phyloP scores from a whole-genome alignment of 2,329 filamentous ascomycete genomes.

The Neocucurbitaria cava region DNA sequence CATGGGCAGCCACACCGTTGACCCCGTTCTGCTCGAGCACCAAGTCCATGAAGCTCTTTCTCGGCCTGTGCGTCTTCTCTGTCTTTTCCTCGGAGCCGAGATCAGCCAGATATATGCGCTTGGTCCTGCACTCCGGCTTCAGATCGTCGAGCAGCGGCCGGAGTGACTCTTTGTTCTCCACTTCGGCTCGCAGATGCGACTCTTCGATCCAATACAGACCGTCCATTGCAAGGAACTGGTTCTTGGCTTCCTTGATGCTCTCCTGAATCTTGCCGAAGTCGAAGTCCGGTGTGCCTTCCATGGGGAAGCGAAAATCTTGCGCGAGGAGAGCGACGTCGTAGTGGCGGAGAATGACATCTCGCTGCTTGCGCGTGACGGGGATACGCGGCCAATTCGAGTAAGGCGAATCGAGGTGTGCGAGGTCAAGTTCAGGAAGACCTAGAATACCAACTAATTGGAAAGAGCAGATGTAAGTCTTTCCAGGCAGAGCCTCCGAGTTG shows the following conservation, averaged over 20 bases:
- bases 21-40: conserved; percentile 34
- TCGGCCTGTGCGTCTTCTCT: conserved; percentile 39
- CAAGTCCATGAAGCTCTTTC: conserved; percentile 48
- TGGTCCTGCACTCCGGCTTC: conserved; percentile 33
- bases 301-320: conserved; percentile 48
- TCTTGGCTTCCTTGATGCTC: conserved; percentile 43
- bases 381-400: conserved; percentile 48
- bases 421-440: conserved; percentile 49
- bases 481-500: conserved; percentile 19
- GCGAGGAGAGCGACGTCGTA: conserved; percentile 50
- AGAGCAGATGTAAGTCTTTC: conserved; percentile 46
- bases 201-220: conserved; percentile 49
- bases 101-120: conserved; percentile 35
- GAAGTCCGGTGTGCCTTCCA: conserved; percentile 48
- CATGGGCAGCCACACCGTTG: conserved; percentile 22
- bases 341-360: conserved; percentile 44
- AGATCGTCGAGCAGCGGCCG: conserved; percentile 39
- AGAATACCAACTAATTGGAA: conserved; percentile 51
- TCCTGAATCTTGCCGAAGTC: conserved; percentile 46
- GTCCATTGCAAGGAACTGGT: conserved; percentile 47
- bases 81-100: conserved; percentile 16
- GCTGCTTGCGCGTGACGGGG: conserved; percentile 42
- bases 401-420: conserved; percentile 39
- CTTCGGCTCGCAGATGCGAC: conserved; percentile 31
- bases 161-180: conserved; percentile 39